Evolutionary conservation across 495 filamentous ascomycete genomes (phyloP).

Genomic region (Podospora australis): DNA sequence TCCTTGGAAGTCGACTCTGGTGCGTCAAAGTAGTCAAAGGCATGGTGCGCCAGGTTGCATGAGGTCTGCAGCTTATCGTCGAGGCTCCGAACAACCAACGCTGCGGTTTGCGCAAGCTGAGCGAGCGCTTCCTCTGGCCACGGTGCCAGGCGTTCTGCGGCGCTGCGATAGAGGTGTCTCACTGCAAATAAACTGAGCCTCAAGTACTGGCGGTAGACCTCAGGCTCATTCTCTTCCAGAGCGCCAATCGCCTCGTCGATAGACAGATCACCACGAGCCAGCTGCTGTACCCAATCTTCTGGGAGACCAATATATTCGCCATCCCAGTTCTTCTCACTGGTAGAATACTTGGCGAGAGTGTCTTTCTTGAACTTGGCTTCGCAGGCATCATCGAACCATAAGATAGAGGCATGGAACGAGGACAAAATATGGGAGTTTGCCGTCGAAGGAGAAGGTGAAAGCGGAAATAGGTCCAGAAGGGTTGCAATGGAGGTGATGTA

Average conservation of each 20-base stretch:
- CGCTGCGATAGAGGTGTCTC: conserved; percentile 18
- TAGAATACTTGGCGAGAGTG: conserved; percentile 5
- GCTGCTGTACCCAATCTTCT: conserved; percentile 15
- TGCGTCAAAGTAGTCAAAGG: conserved; percentile 28
- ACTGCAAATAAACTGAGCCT: conserved; percentile 19
- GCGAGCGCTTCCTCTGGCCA: conserved; percentile 22
- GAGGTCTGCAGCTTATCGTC: conserved; percentile 21
- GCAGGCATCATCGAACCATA: conserved; percentile 28
- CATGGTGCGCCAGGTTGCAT: conserved; percentile 22
- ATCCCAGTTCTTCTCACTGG: conserved; percentile 17
- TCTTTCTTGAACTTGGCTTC: conserved; percentile 11
- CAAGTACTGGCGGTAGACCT: conserved; percentile 23
- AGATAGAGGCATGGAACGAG: conserved; percentile 21
- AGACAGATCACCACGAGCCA: neutral
- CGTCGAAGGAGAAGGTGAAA: conserved; percentile 8
- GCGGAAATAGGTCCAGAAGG: conserved; percentile 23
- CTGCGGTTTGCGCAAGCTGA: conserved; percentile 25
- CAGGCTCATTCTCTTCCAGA: conserved; percentile 13
- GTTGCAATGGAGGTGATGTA: conserved; percentile 16
- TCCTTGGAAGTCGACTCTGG: neutral
- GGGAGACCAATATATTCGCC: conserved; percentile 16
- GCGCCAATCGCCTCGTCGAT: neutral
- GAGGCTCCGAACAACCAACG: conserved; percentile 21
- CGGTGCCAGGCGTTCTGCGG: conserved; percentile 5
- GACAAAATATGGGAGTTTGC: conserved; percentile 22